These are phyloP conservation scores for Barnettozyma botsteinii DNA, from an alignment of 805 yeast genomes.

Conservation along the genomic window DNA sequence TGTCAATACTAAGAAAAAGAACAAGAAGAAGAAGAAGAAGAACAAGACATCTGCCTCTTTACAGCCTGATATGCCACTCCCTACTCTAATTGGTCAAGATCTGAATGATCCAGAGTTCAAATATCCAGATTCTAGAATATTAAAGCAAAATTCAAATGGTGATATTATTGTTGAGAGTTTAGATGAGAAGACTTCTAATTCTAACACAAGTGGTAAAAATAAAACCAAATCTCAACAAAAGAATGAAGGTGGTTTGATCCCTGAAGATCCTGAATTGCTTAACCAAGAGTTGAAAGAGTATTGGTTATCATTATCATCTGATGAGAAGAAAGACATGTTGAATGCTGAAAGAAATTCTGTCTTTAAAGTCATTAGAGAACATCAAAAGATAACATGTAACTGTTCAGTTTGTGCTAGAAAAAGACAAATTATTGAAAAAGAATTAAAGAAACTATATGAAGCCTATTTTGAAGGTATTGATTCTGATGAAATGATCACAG, in stretches of 20 bases:
- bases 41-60: slow-evolving; percentile 18
- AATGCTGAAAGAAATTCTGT: slow-evolving; percentile 66
- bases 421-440: slow-evolving; percentile 65
- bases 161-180: slow-evolving; percentile 62
- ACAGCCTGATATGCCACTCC: slow-evolving; percentile 9
- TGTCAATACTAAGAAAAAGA: slow-evolving; percentile 7
- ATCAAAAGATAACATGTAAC: slow-evolving; percentile 53
- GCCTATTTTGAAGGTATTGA: slow-evolving; percentile 45
- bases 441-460: slow-evolving; percentile 67
- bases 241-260: slow-evolving; percentile 24
- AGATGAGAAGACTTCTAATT: slow-evolving; percentile 5
- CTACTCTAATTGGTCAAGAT: slow-evolving; percentile 22
- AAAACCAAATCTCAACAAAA: slow-evolving; percentile 32
- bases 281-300: slow-evolving; percentile 29
- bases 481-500: slow-evolving; percentile 8
- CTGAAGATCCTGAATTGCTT: slow-evolving; percentile 17
- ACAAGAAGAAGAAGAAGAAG: slow-evolving; percentile 32
- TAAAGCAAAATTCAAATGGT: slow-evolving; percentile 68
- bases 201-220: slow-evolving; percentile 34
- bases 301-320: slow-evolving; percentile 64
- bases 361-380: slow-evolving; percentile 54
- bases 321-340: slow-evolving; percentile 55
- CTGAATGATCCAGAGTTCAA: slow-evolving; percentile 52
- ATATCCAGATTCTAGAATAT: slow-evolving; percentile 67
- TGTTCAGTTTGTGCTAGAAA: slow-evolving; percentile 78